Base-by-base conservation (phyloP, 257 asterid species). In the Echites panduratus region DNA sequence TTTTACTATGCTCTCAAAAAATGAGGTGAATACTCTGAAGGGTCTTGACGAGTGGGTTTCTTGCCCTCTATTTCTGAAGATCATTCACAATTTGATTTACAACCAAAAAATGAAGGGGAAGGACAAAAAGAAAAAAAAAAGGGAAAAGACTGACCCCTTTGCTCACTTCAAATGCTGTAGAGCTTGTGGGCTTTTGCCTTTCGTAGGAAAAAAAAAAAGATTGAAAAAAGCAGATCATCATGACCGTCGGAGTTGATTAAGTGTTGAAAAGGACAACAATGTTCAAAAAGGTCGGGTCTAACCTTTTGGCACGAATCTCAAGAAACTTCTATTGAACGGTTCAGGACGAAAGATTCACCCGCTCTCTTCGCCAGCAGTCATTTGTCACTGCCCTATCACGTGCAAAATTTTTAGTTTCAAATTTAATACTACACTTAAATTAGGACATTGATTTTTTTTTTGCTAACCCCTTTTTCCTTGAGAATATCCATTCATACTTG, bases 291-390 rank as follows among this genome's bases (percentile, higher is more conserved):
- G 56, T 9, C 14, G 14, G 66, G 66, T 43, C 20, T 4, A 59
- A 5, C 66, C 14, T 27, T 10, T 17, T 7, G 1, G 38, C 38
- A 48, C 70, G 48, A 68, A 48, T 75, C 70, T 45, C 54, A 16
- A 69, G 56, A 68, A 68, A 1, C 44, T 58, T 68, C 44, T 17
- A 58, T 22, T 49, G 29, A 57, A 49, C 62, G 72, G 72, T 45
- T 47, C 59, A 47, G 72, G 72, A 47, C 59, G 4, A 68, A 24
- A 29, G 62, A 16, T 68, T 27, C 73, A 43, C 20, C 17, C 27
- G 4, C 7, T 0, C 27, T 1, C 11, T 27, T 24, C 57, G 17
- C 69, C 32, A 4, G 53, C 45, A 22, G 70, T 69, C 53, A 27
- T 41, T 75, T 56, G 41, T 29, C 68, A 67, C 13, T 44, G 22